These are phyloP conservation scores for Dioscorea alata DNA, from an alignment of 106 monocot species.

Conservation along the genomic window DNA sequence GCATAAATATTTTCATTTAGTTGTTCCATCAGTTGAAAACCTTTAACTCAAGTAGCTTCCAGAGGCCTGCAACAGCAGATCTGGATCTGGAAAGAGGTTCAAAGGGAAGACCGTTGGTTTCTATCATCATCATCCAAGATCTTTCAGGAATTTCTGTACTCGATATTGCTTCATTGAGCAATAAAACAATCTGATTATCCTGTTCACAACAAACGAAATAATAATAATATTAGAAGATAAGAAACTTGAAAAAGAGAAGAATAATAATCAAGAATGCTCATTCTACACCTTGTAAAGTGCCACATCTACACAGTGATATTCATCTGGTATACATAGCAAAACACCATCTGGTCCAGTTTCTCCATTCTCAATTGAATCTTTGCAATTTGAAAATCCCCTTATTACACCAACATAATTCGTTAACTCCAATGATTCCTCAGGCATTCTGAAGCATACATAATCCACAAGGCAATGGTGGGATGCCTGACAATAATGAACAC, in stretches of 20 bases:
- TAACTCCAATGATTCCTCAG: constrained; percentile 45
- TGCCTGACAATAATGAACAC: constrained; percentile 4
- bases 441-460: constrained; percentile 76
- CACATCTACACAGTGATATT: constrained; percentile 70
- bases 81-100: constrained; percentile 32
- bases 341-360: constrained; percentile 32
- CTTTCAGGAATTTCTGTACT: constrained; percentile 41
- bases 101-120: constrained; percentile 49
- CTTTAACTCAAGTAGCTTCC: constrained; percentile 54
- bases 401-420: constrained; percentile 61
- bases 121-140: constrained; percentile 81
- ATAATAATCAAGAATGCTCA: neutral
- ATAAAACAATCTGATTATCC: constrained; percentile 74
- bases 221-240: neutral
- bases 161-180: constrained; percentile 57
- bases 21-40: constrained; percentile 21
- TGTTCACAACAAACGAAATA: constrained; percentile 25
- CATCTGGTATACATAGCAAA: constrained; percentile 60
- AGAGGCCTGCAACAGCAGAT: constrained; percentile 20
- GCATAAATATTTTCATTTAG: neutral
- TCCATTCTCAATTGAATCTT: constrained; percentile 11
- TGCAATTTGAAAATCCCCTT: constrained; percentile 43
- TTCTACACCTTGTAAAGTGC: constrained; percentile 75
- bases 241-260: neutral
- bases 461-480: constrained; percentile 31